phyloP scores from a whole-genome alignment of 1,139 yeast species.

The Saccharomyces hybrid region DNA sequence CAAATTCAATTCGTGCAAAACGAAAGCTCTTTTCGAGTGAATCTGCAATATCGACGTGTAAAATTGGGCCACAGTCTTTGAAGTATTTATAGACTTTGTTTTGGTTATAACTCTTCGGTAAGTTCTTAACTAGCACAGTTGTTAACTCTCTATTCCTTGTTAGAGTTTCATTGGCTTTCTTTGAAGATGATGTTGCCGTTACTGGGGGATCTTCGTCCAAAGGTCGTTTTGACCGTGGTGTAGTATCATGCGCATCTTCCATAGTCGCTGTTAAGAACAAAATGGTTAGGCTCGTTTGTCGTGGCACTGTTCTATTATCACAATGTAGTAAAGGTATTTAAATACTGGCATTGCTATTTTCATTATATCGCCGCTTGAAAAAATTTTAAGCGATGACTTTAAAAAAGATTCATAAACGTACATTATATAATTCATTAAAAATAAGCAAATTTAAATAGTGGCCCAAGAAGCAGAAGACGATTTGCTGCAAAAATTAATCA shows the following conservation, averaged over 20 bases:
- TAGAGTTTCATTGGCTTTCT: not conserved
- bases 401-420: not conserved
- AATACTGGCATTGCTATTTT: not conserved
- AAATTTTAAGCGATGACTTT: conserved; percentile 13
- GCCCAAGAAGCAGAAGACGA: conserved; percentile 4
- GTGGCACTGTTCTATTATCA: not conserved
- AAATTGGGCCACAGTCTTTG: conserved; percentile 53
- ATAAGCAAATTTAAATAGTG: not conserved
- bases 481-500: not conserved
- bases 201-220: not conserved
- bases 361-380: not conserved
- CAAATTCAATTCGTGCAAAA: conserved; percentile 51
- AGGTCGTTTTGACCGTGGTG: not conserved
- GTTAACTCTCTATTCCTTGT: conserved; percentile 21
- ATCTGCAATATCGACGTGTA: conserved; percentile 32
- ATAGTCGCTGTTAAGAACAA: not conserved
- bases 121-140: conserved; percentile 26
- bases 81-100: conserved; percentile 39
- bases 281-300: not conserved
- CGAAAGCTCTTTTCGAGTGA: conserved; percentile 20
- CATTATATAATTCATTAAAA: not conserved
- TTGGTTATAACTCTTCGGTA: conserved; percentile 30
- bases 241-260: not conserved
- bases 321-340: not conserved
- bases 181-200: not conserved